Conservation (phyloP, 1,284 basidiomycete species). For the Moesziomyces globuligerus region DNA sequence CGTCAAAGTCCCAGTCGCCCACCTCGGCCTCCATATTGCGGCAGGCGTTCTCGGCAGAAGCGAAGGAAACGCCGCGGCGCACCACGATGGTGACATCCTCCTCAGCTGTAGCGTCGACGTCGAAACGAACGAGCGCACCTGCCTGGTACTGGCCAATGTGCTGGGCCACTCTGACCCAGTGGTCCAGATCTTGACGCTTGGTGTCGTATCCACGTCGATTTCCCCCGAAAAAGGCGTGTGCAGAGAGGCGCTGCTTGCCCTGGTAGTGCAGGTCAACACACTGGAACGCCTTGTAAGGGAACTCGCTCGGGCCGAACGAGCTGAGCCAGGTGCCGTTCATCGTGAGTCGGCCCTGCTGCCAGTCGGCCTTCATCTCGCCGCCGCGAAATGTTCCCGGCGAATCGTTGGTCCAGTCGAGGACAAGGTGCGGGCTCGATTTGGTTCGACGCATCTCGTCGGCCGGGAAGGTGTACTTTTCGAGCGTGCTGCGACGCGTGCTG, state of each 20-base stretch:
- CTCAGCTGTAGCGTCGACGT: constrained; percentile 3
- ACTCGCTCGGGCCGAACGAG: constrained; percentile 46
- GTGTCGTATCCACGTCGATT: constrained; percentile 51
- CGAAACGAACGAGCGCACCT: constrained; percentile 51
- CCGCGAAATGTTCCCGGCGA: constrained; percentile 52
- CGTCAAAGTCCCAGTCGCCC: constrained; percentile 45
- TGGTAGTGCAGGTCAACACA: constrained; percentile 52
- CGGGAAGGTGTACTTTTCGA: constrained; percentile 56
- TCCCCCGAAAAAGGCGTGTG: constrained; percentile 52
- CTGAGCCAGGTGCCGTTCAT: constrained; percentile 54
- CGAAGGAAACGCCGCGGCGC: constrained; percentile 53
- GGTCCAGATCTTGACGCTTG: constrained; percentile 39
- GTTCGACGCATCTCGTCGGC: constrained; percentile 21
- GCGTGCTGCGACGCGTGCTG: constrained; percentile 50
- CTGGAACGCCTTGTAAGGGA: constrained; percentile 46
- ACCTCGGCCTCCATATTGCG: constrained; percentile 58
- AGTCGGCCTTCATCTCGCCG: constrained; percentile 47
- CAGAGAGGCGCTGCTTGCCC: constrained; percentile 47
- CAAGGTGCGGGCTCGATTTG: constrained; percentile 40
- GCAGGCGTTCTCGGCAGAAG: constrained; percentile 55
- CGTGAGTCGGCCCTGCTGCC: constrained; percentile 37
- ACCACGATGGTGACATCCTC: constrained; percentile 38
- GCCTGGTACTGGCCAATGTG: constrained; percentile 49
- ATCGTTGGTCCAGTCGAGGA: constrained; percentile 62
- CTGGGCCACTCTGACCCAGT: constrained; percentile 43